Percentiles rank a stretch among this genome's conserved stretches.
These are phyloP conservation scores for Bisporella sp. DNA, from an alignment of 2,329 filamentous ascomycete species.

Conservation along the genomic window DNA sequence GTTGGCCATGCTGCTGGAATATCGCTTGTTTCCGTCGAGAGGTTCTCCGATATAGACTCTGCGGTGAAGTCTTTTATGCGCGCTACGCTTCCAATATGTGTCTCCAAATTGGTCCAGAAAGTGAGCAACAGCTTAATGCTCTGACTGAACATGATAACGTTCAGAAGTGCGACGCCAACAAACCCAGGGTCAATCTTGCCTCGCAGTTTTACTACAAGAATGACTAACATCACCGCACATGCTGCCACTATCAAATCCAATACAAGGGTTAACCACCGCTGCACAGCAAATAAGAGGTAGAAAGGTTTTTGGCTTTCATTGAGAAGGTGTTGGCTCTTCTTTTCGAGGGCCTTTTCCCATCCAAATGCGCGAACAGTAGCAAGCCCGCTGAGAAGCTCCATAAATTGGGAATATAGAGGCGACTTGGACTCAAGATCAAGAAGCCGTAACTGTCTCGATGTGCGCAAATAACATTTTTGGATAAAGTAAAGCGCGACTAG, in stretches of 20 bases:
- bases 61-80: conserved; percentile 45
- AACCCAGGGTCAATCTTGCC: conserved; percentile 9
- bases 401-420: conserved; percentile 41
- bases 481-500: conserved; percentile 5
- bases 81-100: conserved; percentile 48
- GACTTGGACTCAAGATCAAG: conserved; percentile 39
- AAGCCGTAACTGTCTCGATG: conserved; percentile 41
- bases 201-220: conserved; percentile 11
- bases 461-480: conserved; percentile 39
- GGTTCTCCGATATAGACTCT: conserved; percentile 34
- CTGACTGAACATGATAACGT: conserved; percentile 14
- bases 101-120: conserved; percentile 45
- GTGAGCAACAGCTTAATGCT: conserved; percentile 10
- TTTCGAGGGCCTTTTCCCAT: conserved; percentile 3
- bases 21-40: conserved; percentile 2
- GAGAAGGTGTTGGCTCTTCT: conserved; percentile 37
- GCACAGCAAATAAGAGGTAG: conserved; percentile 49
- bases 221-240: conserved; percentile 18
- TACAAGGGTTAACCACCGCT: conserved; percentile 48
- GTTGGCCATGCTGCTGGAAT: conserved; percentile 14
- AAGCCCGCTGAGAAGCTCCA: conserved; percentile 37
- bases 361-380: conserved; percentile 34
- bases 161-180: conserved; percentile 14
- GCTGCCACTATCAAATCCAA: conserved; percentile 38
- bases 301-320: conserved; percentile 45